A percentile compares a stretch with the other conserved stretches of the same genome.
Conservation (phyloP, 805 yeast genomes). For the Babjeviella inositovora region DNA sequence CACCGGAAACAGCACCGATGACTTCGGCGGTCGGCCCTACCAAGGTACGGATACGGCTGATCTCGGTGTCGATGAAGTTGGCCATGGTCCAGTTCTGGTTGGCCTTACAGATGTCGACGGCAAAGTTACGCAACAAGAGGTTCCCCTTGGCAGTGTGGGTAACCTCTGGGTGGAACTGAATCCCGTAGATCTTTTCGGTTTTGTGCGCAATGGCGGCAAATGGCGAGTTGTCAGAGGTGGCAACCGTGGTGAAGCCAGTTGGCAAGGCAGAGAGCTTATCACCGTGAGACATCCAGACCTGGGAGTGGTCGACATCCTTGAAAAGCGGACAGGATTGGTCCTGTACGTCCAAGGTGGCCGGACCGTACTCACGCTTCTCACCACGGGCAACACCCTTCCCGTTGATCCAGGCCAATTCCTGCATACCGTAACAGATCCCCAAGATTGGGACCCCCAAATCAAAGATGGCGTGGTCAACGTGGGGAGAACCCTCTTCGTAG, state of each 20-base stretch:
- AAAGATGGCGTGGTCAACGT: slow-evolving; percentile 89
- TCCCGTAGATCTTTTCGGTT: slow-evolving; percentile 67
- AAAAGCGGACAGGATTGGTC: slow-evolving; percentile 59
- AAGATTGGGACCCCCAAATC: slow-evolving; percentile 84
- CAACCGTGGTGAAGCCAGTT: slow-evolving; percentile 74
- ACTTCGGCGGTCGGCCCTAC: slow-evolving; percentile 98
- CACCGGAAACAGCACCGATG: slow-evolving; percentile 98
- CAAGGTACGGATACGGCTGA: slow-evolving; percentile 73
- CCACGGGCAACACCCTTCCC: slow-evolving; percentile 91
- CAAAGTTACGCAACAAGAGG: slow-evolving; percentile 76
- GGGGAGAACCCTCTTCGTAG: slow-evolving; percentile 90
- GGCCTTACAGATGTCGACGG: slow-evolving; percentile 79
- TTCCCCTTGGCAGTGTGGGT: slow-evolving; percentile 92
- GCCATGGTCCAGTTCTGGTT: slow-evolving; percentile 93
- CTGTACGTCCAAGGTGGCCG: slow-evolving; percentile 71
- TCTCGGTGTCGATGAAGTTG: slow-evolving; percentile 94
- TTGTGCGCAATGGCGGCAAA: slow-evolving; percentile 82
- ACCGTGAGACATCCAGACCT: slow-evolving; percentile 99
- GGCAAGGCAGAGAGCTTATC: slow-evolving; percentile 90
- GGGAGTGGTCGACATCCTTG: slow-evolving; percentile 81
- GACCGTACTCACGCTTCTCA: slow-evolving; percentile 96
- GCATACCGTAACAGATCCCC: slow-evolving; percentile 99
- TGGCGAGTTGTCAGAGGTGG: slow-evolving; percentile 89
- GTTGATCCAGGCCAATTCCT: slow-evolving; percentile 96
- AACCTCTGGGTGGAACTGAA: slow-evolving; percentile 98